Base-by-base conservation (phyloP, 169 alveolate species). In the Plasmodium ovale region DNA sequence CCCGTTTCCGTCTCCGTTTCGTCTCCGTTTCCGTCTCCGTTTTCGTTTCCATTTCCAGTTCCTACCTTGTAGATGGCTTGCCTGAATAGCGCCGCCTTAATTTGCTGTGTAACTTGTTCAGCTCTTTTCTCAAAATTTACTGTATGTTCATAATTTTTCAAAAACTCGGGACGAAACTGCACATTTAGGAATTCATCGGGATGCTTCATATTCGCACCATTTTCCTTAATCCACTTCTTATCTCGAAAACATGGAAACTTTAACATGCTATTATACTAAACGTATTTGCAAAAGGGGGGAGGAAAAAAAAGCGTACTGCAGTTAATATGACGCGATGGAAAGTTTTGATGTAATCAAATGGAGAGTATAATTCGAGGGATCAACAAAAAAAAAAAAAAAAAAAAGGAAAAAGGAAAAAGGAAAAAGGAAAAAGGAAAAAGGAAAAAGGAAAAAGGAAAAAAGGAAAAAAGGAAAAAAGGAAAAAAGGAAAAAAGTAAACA, bases 221-320 rank as follows among this genome's bases (percentile, higher is more conserved):
- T 74, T 74, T 74, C 77, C 16, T 74, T 59, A 64, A 74, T 74
- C 88, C 88, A 74, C 27, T 60, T 74, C 62, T 74, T 74, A 74
- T 74, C 88, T 74, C 88, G 33, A 37, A 74, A 74, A 68, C 88
- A 74, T 44, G 88, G 88, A 64, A 74, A 74, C 62, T 47, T 74
- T 44, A 60, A 74, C 88, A 74, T 74, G 39, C 23, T 74, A 60
- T 25, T 70, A 70, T 44, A 51, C 33, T 39, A 14, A 54, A n/a
- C 4, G 1, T 14, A 21, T 1, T 9, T 9, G 37, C 4, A 54
- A 16, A 54, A 5, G 4, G 25, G 21, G 4, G 21, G 25, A 14
- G 25, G 25, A 16, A 51, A 67, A 67, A 51, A 67, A 2, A 1
- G n/a, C n/a, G n/a, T n/a, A n/a, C n/a, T n/a, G n/a, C n/a, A n/a